Evolutionary conservation across 139 green algal genomes (phyloP).

Genomic region (Tetratostichococcus sp.): DNA sequence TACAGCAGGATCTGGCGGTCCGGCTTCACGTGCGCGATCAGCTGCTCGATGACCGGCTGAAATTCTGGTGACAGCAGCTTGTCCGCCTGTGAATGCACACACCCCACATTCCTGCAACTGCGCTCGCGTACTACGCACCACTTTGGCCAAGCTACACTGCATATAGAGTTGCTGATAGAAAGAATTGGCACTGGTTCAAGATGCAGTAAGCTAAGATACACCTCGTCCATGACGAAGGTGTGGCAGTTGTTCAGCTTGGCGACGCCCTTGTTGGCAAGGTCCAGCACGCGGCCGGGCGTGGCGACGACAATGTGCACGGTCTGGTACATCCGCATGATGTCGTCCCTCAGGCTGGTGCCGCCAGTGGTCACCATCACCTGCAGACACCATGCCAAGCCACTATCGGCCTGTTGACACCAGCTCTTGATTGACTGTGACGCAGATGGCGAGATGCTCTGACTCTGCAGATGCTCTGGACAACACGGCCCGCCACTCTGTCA

Average conservation of each 20-base stretch:
- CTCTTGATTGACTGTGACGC: no score
- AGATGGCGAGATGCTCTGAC: no score
- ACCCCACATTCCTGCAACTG: no score
- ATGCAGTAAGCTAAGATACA: no score
- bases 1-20: conserved; percentile 96
- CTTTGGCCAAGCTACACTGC: no score
- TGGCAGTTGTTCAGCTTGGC: conserved; percentile 83
- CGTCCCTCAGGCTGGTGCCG: conserved; percentile 93
- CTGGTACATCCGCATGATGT: conserved; percentile 97
- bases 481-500: neutral
- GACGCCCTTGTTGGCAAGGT: conserved; percentile 92
- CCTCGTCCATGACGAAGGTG: conserved; percentile 97
- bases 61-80: conserved; percentile 97
- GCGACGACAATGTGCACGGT: conserved; percentile 92
- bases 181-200: no score
- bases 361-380: conserved; percentile 98
- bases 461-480: conserved; percentile 24
- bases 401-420: no score
- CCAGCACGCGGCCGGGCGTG: conserved; percentile 95
- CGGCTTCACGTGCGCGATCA: conserved; percentile 80
- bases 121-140: no score
- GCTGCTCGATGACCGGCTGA: conserved; percentile 91
- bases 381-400: no score
- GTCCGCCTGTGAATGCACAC: conserved; percentile 79
- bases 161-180: no score